Evolutionary conservation across 495 filamentous ascomycete species (phyloP), one percentile per base, ranked within the genome.

Genomic region (Elasticomyces elasticus): DNA sequence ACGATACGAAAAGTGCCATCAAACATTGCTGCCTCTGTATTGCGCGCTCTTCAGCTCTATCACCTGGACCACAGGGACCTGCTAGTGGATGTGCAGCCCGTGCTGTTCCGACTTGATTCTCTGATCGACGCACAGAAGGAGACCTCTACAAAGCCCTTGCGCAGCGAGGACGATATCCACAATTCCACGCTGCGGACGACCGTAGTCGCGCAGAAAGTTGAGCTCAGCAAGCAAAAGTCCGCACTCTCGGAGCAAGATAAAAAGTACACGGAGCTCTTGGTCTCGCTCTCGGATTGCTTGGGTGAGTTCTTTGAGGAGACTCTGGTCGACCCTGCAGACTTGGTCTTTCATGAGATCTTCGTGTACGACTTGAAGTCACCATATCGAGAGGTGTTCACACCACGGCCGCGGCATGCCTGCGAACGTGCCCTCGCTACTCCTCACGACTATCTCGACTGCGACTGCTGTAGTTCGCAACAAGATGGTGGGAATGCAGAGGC

Each of bases 161-260:
- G 80, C 43, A 94, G 85, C 66, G 83, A 83, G 62, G 84, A 94
- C 62, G 81, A 82, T 40, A 74, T 83, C 17, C 79, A 82, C 30
- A 82, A 80, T 69, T 79, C 82, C 38, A 77, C 83, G 24, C 70
- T 94, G 5, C 80, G 86, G 53, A 87, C 89, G 1, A 94, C 90
- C 0, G 82, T 95, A 17, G 79, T 95, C 22, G 85, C 87, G 44
- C 87, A 95, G 62, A 88, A 85, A 58, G 85, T 96, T 7, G 83
- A 86, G 62, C 73, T 98, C 41, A 92, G 83, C 67, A 86, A 84
- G 59, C 83, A 88, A 60, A 86, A 84, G 55, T 79, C 86, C 0
- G 74, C 77, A 22, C 70, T 96, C 11, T 83, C 86, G 0, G 71
- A 84, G n/a, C 72, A 85, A 52, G 87, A 92, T 60, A 73, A 79